These are phyloP conservation scores for Candida krabiensis DNA, from an alignment of 805 yeast species.

Conservation along the genomic window DNA sequence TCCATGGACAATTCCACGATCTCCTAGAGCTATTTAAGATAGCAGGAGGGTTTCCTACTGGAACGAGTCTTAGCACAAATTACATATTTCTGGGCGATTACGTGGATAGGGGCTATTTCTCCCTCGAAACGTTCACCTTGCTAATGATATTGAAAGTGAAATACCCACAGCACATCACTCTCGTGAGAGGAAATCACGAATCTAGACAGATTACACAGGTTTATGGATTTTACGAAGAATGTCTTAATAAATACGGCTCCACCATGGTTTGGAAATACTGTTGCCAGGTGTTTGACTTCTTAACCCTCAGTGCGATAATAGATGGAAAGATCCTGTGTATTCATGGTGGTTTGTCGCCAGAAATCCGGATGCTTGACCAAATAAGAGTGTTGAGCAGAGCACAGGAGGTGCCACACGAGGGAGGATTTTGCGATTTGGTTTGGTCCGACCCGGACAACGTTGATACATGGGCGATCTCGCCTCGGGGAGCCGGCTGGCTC, in stretches of 20 bases:
- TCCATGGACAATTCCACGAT: conserved; percentile 98
- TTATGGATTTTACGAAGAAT: conserved; percentile 96
- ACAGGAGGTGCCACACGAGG: conserved; percentile 98
- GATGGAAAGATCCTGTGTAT: conserved; percentile 95
- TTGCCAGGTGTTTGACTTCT: conserved; percentile 92
- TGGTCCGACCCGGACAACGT: conserved; percentile 99
- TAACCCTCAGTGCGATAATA: conserved; percentile 91
- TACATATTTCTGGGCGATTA: conserved; percentile 93
- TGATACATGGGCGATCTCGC: conserved; percentile 97
- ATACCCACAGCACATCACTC: conserved; percentile 64
- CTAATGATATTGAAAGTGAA: conserved; percentile 91
- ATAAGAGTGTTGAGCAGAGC: conserved; percentile 92
- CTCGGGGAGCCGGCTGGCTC: conserved; percentile 98
- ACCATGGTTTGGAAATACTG: conserved; percentile 96
- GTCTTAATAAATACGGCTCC: conserved; percentile 88
- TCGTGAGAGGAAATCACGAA: conserved; percentile 98
- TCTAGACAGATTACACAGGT: conserved; percentile 98
- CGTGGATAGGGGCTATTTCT: conserved; percentile 97
- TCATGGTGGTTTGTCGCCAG: conserved; percentile 97
- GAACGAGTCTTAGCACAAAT: conserved; percentile 44
- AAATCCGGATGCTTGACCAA: conserved; percentile 95
- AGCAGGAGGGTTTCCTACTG: conserved; percentile 89
- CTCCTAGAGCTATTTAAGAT: conserved; percentile 85
- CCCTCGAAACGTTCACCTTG: conserved; percentile 89
- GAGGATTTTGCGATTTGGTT: conserved; percentile 95